Percentiles rank a stretch among this genome's conserved stretches.
These are phyloP conservation scores for Salix suchowensis DNA, from an alignment of 345 rosid species.

Conservation along the genomic window DNA sequence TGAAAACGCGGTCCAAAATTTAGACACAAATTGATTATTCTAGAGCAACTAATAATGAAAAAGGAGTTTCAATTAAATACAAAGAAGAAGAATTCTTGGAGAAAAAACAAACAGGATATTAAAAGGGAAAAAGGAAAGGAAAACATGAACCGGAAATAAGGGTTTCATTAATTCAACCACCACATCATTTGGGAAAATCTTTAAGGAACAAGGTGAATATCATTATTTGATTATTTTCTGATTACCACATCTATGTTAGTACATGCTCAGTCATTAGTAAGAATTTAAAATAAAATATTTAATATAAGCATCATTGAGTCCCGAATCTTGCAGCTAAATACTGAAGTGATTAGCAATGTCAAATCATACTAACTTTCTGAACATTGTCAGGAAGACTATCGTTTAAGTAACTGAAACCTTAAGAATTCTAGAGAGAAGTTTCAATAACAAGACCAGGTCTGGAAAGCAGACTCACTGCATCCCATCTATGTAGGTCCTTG, in stretches of 20 bases:
- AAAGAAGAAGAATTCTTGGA: not conserved
- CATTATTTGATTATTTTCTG: not conserved
- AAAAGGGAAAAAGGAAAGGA: not conserved
- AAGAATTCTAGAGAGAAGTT: not conserved
- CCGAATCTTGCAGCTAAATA: not conserved
- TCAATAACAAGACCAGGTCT: not conserved
- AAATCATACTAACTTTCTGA: not conserved
- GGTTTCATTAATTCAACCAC: not conserved
- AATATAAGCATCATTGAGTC: not conserved
- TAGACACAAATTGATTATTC: not conserved
- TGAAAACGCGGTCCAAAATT: not conserved
- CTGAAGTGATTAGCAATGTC: not conserved
- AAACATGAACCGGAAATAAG: not conserved
- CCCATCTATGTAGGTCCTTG: constrained; percentile 88
- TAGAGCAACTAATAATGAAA: not conserved
- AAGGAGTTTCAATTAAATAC: not conserved
- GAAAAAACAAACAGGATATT: too few species aligned
- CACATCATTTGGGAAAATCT: not conserved
- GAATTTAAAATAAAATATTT: too few species aligned
- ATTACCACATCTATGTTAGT: too few species aligned
- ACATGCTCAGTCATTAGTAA: too few species aligned
- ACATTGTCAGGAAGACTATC: too few species aligned
- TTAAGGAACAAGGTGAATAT: not conserved
- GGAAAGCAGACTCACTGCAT: constrained; percentile 67
- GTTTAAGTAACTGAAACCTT: too few species aligned